These are phyloP conservation scores for Candida odintsovae DNA, from an alignment of 805 yeast species.

Conservation along the genomic window DNA sequence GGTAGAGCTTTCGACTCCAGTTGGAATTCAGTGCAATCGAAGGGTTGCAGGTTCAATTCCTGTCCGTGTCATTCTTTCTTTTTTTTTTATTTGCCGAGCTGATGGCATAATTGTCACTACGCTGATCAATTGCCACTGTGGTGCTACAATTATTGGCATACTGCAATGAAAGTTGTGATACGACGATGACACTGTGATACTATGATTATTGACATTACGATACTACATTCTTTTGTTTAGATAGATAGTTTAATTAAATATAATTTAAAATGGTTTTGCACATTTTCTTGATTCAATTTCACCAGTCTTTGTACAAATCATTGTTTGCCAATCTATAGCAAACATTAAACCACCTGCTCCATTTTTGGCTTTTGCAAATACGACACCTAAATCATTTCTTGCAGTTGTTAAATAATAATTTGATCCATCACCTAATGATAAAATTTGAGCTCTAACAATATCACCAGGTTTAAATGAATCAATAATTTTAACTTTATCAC, in stretches of 20 bases:
- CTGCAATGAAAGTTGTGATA: too few relatives aligned
- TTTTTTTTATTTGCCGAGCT: constrained; percentile 6
- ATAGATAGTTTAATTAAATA: too few relatives aligned
- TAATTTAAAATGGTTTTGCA: constrained; percentile 84
- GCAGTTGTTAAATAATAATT: constrained; percentile 89
- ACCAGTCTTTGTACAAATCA: constrained; percentile 77
- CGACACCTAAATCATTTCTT: constrained; percentile 86
- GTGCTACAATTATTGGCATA: too few relatives aligned
- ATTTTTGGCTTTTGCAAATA: constrained; percentile 66
- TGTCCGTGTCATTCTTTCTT: constrained; percentile 61
- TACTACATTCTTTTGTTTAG: too few relatives aligned
- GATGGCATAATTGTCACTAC: too few relatives aligned
- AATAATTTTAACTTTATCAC: constrained; percentile 76
- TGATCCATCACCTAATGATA: constrained; percentile 89
- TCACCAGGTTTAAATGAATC: constrained; percentile 90
- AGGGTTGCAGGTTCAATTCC: constrained; percentile 87
- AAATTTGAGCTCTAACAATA: constrained; percentile 73
- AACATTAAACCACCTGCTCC: constrained; percentile 75
- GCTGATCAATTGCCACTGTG: too few relatives aligned
- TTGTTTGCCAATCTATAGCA: constrained; percentile 93
- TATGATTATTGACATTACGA: too few relatives aligned
- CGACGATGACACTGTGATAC: too few relatives aligned
- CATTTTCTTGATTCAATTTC: constrained; percentile 76
- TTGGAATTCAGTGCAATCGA: constrained; percentile 47
- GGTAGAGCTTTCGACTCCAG: constrained; percentile 79